Conservation (phyloP, 768 basidiomycete species). For the Rhizopogon vinicolor region DNA sequence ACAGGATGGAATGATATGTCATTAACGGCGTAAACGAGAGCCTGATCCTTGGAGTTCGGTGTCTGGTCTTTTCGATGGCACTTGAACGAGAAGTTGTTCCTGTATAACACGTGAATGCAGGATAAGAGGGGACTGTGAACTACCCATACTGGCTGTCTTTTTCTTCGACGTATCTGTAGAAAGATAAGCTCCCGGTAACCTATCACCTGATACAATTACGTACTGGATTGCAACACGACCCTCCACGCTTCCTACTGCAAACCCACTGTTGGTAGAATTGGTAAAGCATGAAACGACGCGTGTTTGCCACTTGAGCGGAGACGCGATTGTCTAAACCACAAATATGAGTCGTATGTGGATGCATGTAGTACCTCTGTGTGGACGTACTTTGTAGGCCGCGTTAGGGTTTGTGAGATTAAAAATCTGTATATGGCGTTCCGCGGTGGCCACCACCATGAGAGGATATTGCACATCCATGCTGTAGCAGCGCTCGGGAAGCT, state of each 20-base stretch:
- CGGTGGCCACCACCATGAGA: slow-evolving; percentile 88
- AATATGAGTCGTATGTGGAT: not conserved
- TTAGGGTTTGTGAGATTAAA: slow-evolving; percentile 83
- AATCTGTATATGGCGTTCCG: slow-evolving; percentile 88
- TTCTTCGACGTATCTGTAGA: slow-evolving; percentile 75
- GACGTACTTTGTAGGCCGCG: slow-evolving; percentile 65
- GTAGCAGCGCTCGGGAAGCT: slow-evolving; percentile 89
- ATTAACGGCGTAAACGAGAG: slow-evolving; percentile 78
- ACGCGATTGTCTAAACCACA: slow-evolving; percentile 58
- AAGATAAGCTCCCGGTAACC: not conserved
- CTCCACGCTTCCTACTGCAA: slow-evolving; percentile 83
- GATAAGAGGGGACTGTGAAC: not conserved
- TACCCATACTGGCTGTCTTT: slow-evolving; percentile 64
- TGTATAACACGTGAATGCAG: slow-evolving; percentile 16
- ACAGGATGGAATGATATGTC: slow-evolving; percentile 83
- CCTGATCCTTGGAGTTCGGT: slow-evolving; percentile 56
- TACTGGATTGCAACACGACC: slow-evolving; percentile 96
- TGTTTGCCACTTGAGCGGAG: slow-evolving; percentile 93
- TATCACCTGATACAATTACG: slow-evolving; percentile 26
- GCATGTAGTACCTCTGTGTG: slow-evolving; percentile 3
- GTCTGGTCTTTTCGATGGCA: slow-evolving; percentile 63
- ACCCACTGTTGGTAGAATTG: slow-evolving; percentile 59
- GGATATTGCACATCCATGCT: slow-evolving; percentile 79
- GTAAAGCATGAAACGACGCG: slow-evolving; percentile 83
- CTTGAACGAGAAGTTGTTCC: slow-evolving; percentile 87